These are phyloP conservation scores for Isabelozyma gotoi DNA, from an alignment of 805 yeast species.

Conservation along the genomic window DNA sequence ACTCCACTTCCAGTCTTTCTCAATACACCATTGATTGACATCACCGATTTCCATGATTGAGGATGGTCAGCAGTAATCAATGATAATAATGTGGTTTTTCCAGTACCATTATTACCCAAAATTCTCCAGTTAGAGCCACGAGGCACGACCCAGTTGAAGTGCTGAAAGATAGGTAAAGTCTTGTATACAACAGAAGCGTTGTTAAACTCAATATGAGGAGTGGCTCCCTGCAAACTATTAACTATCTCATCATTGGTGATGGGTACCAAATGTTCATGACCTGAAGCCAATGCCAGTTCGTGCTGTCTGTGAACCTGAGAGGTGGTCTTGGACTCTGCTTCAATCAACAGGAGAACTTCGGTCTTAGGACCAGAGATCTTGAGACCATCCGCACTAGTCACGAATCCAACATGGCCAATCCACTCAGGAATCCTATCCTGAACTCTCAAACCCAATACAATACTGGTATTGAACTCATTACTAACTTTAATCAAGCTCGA, in stretches of 20 bases:
- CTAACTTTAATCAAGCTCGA: slow-evolving; percentile 40
- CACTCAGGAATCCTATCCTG: slow-evolving; percentile 80
- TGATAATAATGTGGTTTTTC: slow-evolving; percentile 85
- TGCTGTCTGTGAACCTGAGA: slow-evolving; percentile 5
- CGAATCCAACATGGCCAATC: slow-evolving; percentile 72
- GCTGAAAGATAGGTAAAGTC: slow-evolving; percentile 55
- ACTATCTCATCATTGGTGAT: slow-evolving; percentile 1
- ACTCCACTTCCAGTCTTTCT: slow-evolving; percentile 72
- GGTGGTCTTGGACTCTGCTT: slow-evolving; percentile 7
- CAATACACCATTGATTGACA: slow-evolving; percentile 62
- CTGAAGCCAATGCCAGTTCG: slow-evolving; percentile 4
- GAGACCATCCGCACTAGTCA: slow-evolving; percentile 53
- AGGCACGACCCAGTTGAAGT: slow-evolving; percentile 65
- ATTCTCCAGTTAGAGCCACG: slow-evolving; percentile 86
- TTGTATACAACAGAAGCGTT: slow-evolving; percentile 66
- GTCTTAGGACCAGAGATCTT: slow-evolving; percentile 45
- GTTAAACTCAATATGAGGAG: slow-evolving; percentile 45
- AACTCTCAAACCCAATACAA: slow-evolving; percentile 72
- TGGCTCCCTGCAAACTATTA: neutral
- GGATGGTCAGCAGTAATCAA: slow-evolving; percentile 94
- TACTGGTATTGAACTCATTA: slow-evolving; percentile 45
- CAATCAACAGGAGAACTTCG: slow-evolving; percentile 19
- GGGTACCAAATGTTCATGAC: neutral
- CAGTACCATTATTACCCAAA: slow-evolving; percentile 87
- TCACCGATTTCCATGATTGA: slow-evolving; percentile 82